phyloP scores from a whole-genome alignment of 345 rosid species.

The Euphorbia tirucalli region DNA sequence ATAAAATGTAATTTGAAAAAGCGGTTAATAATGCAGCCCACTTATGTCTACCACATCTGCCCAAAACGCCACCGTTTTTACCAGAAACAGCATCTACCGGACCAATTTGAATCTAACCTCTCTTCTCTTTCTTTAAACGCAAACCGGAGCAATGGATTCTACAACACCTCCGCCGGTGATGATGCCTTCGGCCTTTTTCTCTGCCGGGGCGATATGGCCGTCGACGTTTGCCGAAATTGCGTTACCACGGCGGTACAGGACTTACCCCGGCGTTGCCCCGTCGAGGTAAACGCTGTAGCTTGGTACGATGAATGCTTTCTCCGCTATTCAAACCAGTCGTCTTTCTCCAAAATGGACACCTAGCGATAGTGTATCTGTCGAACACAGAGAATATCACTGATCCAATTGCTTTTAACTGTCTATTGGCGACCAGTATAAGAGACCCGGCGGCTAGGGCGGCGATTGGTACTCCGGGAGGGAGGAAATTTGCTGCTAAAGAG shows the following conservation, averaged over 20 bases:
- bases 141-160: constrained; percentile 13
- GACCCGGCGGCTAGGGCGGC: constrained; percentile 17
- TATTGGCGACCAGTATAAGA: constrained; percentile 3
- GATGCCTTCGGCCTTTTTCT: constrained; percentile 32
- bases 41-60: background rate
- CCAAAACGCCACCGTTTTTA: constrained; percentile 13
- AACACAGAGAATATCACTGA: constrained; percentile 4
- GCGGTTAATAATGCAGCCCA: constrained; percentile 11
- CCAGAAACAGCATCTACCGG: constrained; percentile 17
- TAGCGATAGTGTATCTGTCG: rapidly evolving
- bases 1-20: background rate
- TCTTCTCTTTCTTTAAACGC: constrained; percentile 29
- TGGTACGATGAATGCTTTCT: constrained; percentile 39
- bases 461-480: constrained; percentile 20
- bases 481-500: constrained; percentile 33
- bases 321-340: constrained; percentile 21
- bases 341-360: background rate
- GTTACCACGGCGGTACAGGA: constrained; percentile 13
- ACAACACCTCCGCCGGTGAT: constrained; percentile 23
- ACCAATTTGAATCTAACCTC: constrained; percentile 22
- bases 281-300: constrained; percentile 13
- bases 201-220: constrained; percentile 34
- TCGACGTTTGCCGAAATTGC: constrained; percentile 20
- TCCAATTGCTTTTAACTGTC: constrained; percentile 13
- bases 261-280: constrained; percentile 22